Evolutionary conservation across 805 yeast genomes (phyloP).

Genomic region (Lipomyces lipofer): DNA sequence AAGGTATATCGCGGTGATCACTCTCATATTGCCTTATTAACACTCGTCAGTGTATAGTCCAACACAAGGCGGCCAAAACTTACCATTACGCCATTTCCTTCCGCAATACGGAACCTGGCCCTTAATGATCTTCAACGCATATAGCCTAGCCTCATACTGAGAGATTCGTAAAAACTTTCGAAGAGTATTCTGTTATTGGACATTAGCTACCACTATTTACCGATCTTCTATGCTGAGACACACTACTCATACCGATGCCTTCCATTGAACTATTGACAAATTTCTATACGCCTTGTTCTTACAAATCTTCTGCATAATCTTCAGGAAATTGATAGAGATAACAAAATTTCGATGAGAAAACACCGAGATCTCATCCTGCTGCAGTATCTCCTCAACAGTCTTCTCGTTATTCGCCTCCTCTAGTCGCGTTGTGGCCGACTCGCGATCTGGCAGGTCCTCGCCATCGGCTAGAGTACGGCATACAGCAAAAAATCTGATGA

Average conservation of each 20-base stretch:
- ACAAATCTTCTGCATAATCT: slow-evolving; percentile 57
- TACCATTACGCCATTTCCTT: slow-evolving; percentile 80
- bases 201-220: background rate
- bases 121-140: slow-evolving; percentile 72
- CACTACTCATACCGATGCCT: slow-evolving; percentile 7
- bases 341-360: slow-evolving; percentile 36
- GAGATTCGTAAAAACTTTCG: slow-evolving; percentile 60
- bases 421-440: background rate
- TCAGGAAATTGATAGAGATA: slow-evolving; percentile 50
- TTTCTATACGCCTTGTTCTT: slow-evolving; percentile 74
- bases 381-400: slow-evolving; percentile 6
- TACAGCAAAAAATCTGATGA: slow-evolving; percentile 30
- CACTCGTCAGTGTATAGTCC: background rate
- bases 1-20: slow-evolving; percentile 81
- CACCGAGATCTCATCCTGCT: slow-evolving; percentile 23
- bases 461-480: slow-evolving; percentile 30
- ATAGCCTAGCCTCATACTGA: slow-evolving; percentile 62
- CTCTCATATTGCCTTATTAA: slow-evolving; percentile 76
- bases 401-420: slow-evolving; percentile 1
- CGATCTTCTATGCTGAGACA: background rate
- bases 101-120: slow-evolving; percentile 87
- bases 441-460: slow-evolving; percentile 19
- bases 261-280: slow-evolving; percentile 47
- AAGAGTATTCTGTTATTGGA: slow-evolving; percentile 40
- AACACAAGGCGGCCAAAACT: slow-evolving; percentile 31